Conservation (phyloP, 2,329 filamentous ascomycete species). For the Paecilomyces sp. region DNA sequence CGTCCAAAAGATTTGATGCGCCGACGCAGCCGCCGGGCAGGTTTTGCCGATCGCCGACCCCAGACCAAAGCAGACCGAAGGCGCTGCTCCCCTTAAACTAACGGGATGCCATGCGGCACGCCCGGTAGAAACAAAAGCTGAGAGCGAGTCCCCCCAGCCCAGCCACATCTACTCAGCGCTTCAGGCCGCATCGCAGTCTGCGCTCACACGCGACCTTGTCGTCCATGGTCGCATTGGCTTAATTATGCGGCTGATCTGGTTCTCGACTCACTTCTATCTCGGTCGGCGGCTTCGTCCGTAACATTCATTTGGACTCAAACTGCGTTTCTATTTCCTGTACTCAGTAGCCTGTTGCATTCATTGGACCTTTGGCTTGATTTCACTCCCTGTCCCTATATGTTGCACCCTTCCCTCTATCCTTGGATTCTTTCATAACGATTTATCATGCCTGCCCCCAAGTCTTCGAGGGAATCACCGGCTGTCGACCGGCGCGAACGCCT, state of each 20-base stretch:
- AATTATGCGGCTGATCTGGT: slow-evolving; percentile 1
- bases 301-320: background rate
- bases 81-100: background rate
- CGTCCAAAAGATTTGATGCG: slow-evolving; percentile 12
- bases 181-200: background rate
- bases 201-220: background rate
- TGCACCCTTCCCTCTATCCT: background rate
- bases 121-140: background rate
- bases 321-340: background rate
- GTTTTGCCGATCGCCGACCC: slow-evolving; percentile 17
- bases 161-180: background rate
- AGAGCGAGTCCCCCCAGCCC: background rate
- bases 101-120: background rate
- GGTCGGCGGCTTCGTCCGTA: background rate
- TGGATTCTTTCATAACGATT: background rate
- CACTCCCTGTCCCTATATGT: slow-evolving; percentile 6
- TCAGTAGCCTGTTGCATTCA: background rate
- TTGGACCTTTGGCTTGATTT: background rate
- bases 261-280: background rate
- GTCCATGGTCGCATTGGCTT: background rate
- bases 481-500: slow-evolving; percentile 57
- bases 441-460: slow-evolving; percentile 31
- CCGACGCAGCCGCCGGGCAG: slow-evolving; percentile 7
- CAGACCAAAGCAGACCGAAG: background rate
- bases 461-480: slow-evolving; percentile 18